A percentile compares a stretch with the other conserved stretches of the same genome.
Evolutionary conservation across 148 eudicot species (phyloP).

Genomic region (Camellia sinensis): DNA sequence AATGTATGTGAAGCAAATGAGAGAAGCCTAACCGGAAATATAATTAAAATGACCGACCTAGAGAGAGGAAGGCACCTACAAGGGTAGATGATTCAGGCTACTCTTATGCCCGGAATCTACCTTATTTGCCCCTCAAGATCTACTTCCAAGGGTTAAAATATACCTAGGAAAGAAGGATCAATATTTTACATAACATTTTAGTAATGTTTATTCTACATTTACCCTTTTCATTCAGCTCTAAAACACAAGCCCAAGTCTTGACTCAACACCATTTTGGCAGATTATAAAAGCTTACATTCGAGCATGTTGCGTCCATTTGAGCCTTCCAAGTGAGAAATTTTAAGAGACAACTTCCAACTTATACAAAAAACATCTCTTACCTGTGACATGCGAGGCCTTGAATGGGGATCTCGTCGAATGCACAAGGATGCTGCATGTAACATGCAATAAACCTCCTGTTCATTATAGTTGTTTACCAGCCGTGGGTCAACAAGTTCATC

Average conservation of each 20-base stretch:
- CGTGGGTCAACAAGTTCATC: slow-evolving; percentile 72
- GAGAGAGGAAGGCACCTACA: background rate
- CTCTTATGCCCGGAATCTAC: too few species aligned
- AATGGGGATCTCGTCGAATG: slow-evolving; percentile 70
- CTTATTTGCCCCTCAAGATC: background rate
- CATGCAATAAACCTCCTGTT: slow-evolving; percentile 64
- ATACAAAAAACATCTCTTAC: slow-evolving; percentile 23
- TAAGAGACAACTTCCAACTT: too few species aligned
- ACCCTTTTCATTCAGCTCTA: background rate
- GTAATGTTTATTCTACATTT: background rate
- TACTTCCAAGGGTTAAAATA: background rate
- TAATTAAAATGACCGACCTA: background rate
- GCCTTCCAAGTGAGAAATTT: too few species aligned
- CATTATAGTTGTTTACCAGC: slow-evolving; percentile 49
- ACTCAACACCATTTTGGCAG: background rate
- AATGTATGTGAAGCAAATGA: background rate
- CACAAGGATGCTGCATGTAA: slow-evolving; percentile 92
- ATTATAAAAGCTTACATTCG: too few species aligned
- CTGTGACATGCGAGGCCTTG: slow-evolving; percentile 93
- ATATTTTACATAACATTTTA: background rate
- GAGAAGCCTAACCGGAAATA: background rate
- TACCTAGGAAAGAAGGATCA: background rate
- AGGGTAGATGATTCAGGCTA: too few species aligned
- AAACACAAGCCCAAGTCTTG: background rate
- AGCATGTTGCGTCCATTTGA: too few species aligned